Base-by-base conservation (phyloP, 768 basidiomycete genomes). In the Holtermanniella nyarrowii region DNA sequence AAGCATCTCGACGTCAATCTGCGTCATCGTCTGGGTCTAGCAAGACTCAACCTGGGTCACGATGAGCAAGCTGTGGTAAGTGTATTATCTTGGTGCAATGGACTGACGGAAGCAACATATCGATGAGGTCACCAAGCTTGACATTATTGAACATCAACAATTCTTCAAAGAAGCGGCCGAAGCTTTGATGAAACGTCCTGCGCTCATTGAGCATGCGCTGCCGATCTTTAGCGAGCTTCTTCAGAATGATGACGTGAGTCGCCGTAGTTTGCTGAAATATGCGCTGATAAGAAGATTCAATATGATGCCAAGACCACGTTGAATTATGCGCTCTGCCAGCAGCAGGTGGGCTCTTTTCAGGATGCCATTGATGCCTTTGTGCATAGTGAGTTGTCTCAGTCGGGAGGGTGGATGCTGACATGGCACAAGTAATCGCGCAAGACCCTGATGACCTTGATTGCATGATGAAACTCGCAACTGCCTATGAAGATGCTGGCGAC, bases 391-490 rank as follows among this genome's bases (percentile, higher is more conserved):
- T 67, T 14, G 10, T 10, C 22, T 1, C 42, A 26, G 4, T 23
- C 23, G 21, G 11, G 26, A 22, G 3, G 18, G 24, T 40, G 21
- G n/a, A 40, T 23, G 26, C 42, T 57, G 49, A 54, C 26, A 23
- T 20, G 10, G 22, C 13, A 20, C 7, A 58, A 93, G 90, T 91
- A 25, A 76, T 84, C 16, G 75, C 77, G 3, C 80, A 79, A 1
- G 85, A 90, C 65, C 83, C 87, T 0, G 76, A 77, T 0, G 79
- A 87, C 58, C 80, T 82, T 60, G 86, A 90, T 24, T 84, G 83
- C 23, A 89, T 88, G 69, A 82, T 91, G 79, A 85, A 86, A 56
- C 77, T 96, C 0, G 93, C 91, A 0, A 86, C 86, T 57, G 80
- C 90, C 13, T 87, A 88, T 57, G 93, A 99, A 69, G 81, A 86